Conservation (phyloP, 257 asterid species). For the Rhazya stricta region DNA sequence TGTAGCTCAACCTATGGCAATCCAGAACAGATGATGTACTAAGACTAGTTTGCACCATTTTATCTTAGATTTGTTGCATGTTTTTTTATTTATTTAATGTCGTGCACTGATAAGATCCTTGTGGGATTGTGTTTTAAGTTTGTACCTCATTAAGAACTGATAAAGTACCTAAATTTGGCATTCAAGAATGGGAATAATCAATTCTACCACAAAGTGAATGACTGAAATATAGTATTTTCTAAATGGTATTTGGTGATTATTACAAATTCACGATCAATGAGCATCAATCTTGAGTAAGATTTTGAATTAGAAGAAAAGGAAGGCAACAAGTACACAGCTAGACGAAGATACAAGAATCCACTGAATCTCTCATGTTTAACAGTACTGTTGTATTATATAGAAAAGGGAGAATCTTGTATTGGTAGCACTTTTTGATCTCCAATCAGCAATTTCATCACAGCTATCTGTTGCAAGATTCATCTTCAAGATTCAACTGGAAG, state of each 20-base stretch:
- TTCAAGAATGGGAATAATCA: background rate
- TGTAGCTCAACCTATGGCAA: background rate
- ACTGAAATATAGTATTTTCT: background rate
- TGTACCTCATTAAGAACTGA: background rate
- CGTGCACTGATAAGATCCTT: background rate
- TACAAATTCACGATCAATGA: background rate
- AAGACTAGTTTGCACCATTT: background rate
- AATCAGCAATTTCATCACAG: background rate
- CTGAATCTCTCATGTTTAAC: background rate
- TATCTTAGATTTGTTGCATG: background rate
- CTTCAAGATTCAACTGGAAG: constrained; percentile 32
- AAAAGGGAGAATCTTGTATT: no score
- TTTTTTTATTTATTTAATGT: background rate
- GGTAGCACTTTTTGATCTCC: background rate
- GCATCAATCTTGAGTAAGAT: background rate
- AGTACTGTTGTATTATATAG: background rate
- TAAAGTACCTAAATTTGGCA: no score
- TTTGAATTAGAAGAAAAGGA: background rate
- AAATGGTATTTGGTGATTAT: no score
- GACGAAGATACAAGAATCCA: background rate
- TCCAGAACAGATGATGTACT: background rate
- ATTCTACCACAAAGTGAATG: background rate
- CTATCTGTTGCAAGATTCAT: no score
- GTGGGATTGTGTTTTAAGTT: background rate
- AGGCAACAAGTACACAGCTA: background rate